These are phyloP conservation scores for Coniochaeta sp. DNA, from an alignment of 2,329 filamentous ascomycete genomes.

Conservation along the genomic window DNA sequence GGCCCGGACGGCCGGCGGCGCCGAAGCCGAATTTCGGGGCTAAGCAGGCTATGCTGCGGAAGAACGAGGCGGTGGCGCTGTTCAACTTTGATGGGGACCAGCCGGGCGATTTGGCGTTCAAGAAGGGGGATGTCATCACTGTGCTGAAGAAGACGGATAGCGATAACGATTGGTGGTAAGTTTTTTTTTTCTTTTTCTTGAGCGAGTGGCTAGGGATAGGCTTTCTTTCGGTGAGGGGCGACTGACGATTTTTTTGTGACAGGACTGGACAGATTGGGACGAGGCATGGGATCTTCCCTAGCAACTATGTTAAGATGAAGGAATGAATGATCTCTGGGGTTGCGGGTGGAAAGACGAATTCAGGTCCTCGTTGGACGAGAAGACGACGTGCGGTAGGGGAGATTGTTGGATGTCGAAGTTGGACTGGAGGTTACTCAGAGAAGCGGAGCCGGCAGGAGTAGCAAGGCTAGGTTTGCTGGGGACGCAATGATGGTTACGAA, in stretches of 20 bases:
- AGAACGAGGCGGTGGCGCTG: conserved; percentile 81
- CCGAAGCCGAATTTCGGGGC: conserved; percentile 78
- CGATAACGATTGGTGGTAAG: conserved; percentile 89
- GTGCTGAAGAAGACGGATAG: conserved; percentile 92
- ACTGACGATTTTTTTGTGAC: background rate
- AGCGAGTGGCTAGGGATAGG: too few species aligned
- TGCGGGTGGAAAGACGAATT: background rate
- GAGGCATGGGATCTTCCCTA: conserved; percentile 87
- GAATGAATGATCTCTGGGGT: conserved; percentile 26
- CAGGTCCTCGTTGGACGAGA: background rate
- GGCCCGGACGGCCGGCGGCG: conserved; percentile 72
- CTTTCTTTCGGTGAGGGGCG: too few species aligned
- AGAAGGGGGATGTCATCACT: conserved; percentile 94
- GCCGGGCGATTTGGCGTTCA: conserved; percentile 86
- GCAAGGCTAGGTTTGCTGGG: too few species aligned
- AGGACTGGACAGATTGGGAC: conserved; percentile 85
- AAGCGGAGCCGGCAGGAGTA: too few species aligned
- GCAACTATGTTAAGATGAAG: conserved; percentile 65
- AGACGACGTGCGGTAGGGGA: too few species aligned
- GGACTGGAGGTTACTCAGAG: too few species aligned
- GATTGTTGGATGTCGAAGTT: too few species aligned
- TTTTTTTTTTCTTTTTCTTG: conserved; percentile 11
- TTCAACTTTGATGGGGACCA: conserved; percentile 95
- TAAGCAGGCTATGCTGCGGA: conserved; percentile 47
- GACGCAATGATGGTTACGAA: background rate